Base-by-base conservation (phyloP, 2,329 filamentous ascomycete genomes). In the Diaporthe longicolla region DNA sequence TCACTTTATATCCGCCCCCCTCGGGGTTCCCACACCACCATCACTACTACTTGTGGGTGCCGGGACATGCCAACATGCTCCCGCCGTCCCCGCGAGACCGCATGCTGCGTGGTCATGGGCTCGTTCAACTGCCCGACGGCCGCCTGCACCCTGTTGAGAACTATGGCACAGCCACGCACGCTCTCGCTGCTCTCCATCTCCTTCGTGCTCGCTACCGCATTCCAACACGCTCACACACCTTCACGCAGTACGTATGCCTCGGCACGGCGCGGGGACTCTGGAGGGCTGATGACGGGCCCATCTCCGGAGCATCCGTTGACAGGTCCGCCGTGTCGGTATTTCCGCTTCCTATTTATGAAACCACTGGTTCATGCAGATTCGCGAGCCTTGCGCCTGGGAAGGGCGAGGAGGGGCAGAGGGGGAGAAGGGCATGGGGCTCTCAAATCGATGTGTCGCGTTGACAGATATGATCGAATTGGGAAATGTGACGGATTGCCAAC, bases 291-390 rank as follows among this genome's bases (percentile, higher is more conserved):
- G 48, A 68, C 63, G 40, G 45, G n/a, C 35, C 63, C 63, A 68
- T 68, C 32, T 68, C 63, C 45, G 32, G 48, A 24, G 5, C 21
- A 21, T 35, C 63, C 63, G 48, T 40, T 21, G 45, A 54, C n/a
- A 40, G 63, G 32, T 40, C 63, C 48, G 63, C 48, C 48, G 48
- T 68, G 63, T 68, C 63, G 63, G 63, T 68, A 54, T 68, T 68
- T 54, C 63, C 63, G 48, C 63, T 54, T 68, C 32, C 48, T 68
- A 54, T 68, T 26, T 54, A 40, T 40, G 45, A 68, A 66, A 54
- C n/a, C 24, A 35, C 8, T 40, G n/a, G 63, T 66, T 52, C 63
- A 52, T 37, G 32, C 63, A 66, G 63, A 66, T 66, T 52, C 45
- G 63, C 63, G 45, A 66, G 17, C 29, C 45, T 66, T n/a, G 35